Percentiles rank a stretch among this genome's conserved stretches.
Conservation (phyloP, 176 grass and related monocot genomes). For the Avena sativa region DNA sequence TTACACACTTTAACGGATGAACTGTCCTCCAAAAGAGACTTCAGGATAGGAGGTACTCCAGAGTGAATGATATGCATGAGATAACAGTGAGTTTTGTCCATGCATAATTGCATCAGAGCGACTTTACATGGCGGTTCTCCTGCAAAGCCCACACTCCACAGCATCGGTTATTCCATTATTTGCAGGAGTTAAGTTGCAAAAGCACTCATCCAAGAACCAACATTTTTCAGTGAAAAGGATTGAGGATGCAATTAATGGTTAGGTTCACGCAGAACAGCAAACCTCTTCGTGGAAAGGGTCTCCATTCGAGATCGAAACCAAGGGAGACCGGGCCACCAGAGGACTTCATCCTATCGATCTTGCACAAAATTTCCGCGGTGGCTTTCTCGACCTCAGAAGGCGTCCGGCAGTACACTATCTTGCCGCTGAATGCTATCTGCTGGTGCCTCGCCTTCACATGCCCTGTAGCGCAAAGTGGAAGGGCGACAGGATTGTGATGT, state of each 20-base stretch:
- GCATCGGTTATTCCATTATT: not conserved
- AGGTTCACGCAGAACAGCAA: slow-evolving; percentile 35
- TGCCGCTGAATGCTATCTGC: slow-evolving; percentile 59
- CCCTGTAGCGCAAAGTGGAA: slow-evolving; percentile 35
- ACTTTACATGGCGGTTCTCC: slow-evolving; percentile 78
- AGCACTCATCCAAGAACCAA: not conserved
- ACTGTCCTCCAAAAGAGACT: slow-evolving; percentile 75
- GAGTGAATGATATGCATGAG: slow-evolving; percentile 85
- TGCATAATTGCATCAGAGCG: slow-evolving; percentile 90
- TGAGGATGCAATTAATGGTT: not conserved
- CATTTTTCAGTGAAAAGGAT: not conserved
- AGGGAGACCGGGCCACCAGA: slow-evolving; percentile 56
- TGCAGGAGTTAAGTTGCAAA: not conserved
- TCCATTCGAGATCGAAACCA: slow-evolving; percentile 94
- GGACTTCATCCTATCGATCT: slow-evolving; percentile 57
- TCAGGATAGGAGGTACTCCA: slow-evolving; percentile 73
- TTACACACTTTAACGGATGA: slow-evolving; percentile 77
- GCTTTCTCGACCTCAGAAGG: slow-evolving; percentile 73
- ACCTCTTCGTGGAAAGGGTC: slow-evolving; percentile 76
- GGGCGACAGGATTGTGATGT: not conserved
- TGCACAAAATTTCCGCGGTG: slow-evolving; percentile 52
- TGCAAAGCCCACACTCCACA: slow-evolving; percentile 45
- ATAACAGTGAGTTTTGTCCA: slow-evolving; percentile 75
- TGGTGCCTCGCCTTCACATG: slow-evolving; percentile 52
- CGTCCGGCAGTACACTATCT: slow-evolving; percentile 73